phyloP scores from a whole-genome alignment of 2,329 filamentous ascomycete species.

The Myrmaecium sp. region DNA sequence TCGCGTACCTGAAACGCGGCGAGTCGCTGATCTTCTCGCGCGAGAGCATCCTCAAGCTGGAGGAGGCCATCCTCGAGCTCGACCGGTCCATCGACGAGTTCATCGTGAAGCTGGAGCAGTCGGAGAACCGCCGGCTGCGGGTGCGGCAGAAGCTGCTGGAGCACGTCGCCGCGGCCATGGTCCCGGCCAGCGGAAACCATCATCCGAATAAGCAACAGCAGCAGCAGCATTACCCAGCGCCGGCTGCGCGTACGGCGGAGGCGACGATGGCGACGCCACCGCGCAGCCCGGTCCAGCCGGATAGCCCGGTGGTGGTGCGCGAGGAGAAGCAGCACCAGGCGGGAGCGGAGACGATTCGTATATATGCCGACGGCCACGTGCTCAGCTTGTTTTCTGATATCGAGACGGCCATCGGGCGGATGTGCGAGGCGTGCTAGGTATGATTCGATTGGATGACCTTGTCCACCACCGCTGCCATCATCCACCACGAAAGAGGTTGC shows the following conservation, averaged over 20 bases:
- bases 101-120: slow-evolving; percentile 62
- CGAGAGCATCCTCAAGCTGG: slow-evolving; percentile 61
- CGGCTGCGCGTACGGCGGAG: slow-evolving; percentile 8
- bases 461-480: no score
- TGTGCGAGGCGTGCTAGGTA: slow-evolving; percentile 23
- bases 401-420: slow-evolving; percentile 23
- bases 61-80: slow-evolving; percentile 61
- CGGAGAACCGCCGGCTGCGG: slow-evolving; percentile 58
- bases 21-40: slow-evolving; percentile 55
- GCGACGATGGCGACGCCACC: slow-evolving; percentile 20
- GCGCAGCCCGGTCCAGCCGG: slow-evolving; percentile 20
- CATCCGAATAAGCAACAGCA: no score
- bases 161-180: slow-evolving; percentile 54
- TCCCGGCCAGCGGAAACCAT: slow-evolving; percentile 12
- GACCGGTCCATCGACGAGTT: slow-evolving; percentile 68
- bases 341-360: slow-evolving; percentile 27
- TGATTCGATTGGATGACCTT: no score
- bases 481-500: no score
- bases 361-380: slow-evolving; percentile 25
- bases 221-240: slow-evolving; percentile 14
- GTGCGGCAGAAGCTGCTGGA: slow-evolving; percentile 68
- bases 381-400: slow-evolving; percentile 25
- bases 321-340: no score
- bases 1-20: slow-evolving; percentile 57
- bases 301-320: slow-evolving; percentile 16